These are phyloP conservation scores for Xylariaceae sp. DNA, from an alignment of 2,329 filamentous ascomycete genomes.

Conservation along the genomic window DNA sequence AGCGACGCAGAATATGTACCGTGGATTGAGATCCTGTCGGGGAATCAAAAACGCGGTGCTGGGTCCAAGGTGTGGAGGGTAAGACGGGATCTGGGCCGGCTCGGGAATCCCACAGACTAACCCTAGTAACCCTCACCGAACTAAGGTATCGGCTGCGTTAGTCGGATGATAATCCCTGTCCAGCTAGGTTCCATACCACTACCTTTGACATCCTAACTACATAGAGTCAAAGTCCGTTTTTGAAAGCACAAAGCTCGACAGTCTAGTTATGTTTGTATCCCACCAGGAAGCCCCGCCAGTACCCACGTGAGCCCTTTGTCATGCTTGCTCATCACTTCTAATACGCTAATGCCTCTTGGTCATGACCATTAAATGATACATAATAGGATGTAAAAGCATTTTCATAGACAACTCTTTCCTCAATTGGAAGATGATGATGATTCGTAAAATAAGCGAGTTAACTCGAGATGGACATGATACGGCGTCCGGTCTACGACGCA, in stretches of 20 bases:
- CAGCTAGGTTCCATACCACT: constrained; percentile 3
- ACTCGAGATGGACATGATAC: neutral
- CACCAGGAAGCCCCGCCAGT: constrained; percentile 15
- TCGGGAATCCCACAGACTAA: constrained; percentile 18
- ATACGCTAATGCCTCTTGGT: constrained; percentile 13
- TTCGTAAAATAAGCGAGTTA: neutral
- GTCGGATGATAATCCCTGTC: constrained; percentile 4
- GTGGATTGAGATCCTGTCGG: constrained; percentile 65
- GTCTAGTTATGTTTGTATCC: neutral
- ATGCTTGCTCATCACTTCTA: constrained; percentile 32
- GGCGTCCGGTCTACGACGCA: neutral
- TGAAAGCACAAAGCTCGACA: no score
- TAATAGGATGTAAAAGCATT: neutral
- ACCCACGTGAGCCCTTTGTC: constrained; percentile 25
- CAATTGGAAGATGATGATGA: neutral
- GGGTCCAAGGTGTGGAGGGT: constrained; percentile 69
- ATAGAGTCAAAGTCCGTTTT: no score
- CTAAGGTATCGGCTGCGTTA: constrained; percentile 10
- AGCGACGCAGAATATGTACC: constrained; percentile 46
- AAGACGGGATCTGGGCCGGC: constrained; percentile 62
- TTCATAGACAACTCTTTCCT: neutral
- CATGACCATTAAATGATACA: constrained; percentile 15
- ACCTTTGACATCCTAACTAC: no score
- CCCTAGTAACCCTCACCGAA: constrained; percentile 1
- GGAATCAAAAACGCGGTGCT: constrained; percentile 60